Base-by-base conservation (phyloP, 371 early-diverging fungal genomes). In the Dichotomocladium elegans region DNA sequence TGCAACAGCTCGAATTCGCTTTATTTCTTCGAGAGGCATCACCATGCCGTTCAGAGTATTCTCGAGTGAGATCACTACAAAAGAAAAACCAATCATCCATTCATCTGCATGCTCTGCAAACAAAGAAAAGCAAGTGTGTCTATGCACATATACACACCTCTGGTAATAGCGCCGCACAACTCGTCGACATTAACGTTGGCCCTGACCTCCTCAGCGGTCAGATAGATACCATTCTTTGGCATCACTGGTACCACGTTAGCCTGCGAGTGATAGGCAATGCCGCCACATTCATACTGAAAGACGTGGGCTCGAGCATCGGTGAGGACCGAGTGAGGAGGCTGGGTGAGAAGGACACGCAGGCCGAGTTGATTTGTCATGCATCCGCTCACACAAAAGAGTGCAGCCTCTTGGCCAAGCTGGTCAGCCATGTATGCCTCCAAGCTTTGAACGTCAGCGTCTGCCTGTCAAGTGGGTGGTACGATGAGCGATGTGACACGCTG, bases 21-120 rank as follows among this genome's bases (percentile, higher is more conserved):
- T 58, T 22, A 92, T 83, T 41, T 92, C 91, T 37, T 84, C 83
- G 9, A 89, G 42, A 1, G 92, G 92, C 72, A 91, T 81, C 35
- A 92, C 79, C 34, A 80, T 79, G 11, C 96, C 95, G 51, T 86
- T 77, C 29, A 94, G 59, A 1, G 95, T 95, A 67, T 96, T 96
- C 55, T 96, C 96, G 27, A 96, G 63, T 9, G 86, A 79, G 14
- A 95, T 66, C 5, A 94, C 73, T 50, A 71, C 24, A 14, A 12
- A 37, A 17, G 37, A 37, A n/a, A 37, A 37, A 37, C 21, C 43
- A 43, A 47, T 53, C 3, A 11, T 34, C 12, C 24, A 17, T 47
- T 25, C 19, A 42, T n/a, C n/a, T n/a, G n/a, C n/a, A n/a, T n/a
- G n/a, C n/a, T n/a, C n/a, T n/a, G n/a, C n/a, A n/a, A n/a, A n/a